Evolutionary conservation across 495 filamentous ascomycete species (phyloP), one percentile per base, ranked within the genome.

Genomic region (Neurospora pannonica): DNA sequence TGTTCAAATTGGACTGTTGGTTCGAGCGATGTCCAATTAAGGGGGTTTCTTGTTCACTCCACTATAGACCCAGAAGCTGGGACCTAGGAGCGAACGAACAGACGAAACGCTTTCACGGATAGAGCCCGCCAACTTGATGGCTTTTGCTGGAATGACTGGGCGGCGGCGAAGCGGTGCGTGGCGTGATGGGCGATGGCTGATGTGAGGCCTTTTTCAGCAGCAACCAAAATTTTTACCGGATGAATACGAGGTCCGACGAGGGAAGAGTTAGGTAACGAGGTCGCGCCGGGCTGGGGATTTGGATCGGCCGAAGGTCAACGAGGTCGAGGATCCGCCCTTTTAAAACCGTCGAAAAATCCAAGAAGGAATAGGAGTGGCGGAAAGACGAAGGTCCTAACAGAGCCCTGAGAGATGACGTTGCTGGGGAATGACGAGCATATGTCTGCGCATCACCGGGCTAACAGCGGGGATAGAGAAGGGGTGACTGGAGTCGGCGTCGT

Each of bases 81-180:
- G 95, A 87, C 94, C 94, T 79, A 97, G 92, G 84, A 97, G 93
- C 88, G 95, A 95, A 88, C 93, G 92, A 80, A 91, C 86, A 88
- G 93, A 93, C 81, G 93, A 93, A 84, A 93, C 91, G 87, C 90
- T 84, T 82, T 86, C 83, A 83, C 87, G 87, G 84, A 84, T 90
- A 89, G 90, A 88, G 86, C 92, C 95, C 94, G 96, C 96, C 96
- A 99, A 97, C 91, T 97, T 98, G 95, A 89, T 92, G 89, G 79
- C 89, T 74, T 78, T 74, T 34, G 54, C 31, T 67, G 28, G 54
- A 67, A 31, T 62, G 54, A 67, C 15, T 67, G 48, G n/a, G 13
- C 24, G 48, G 48, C 24, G 54, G 28, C 54, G 3, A 17, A 34
- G 28, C 54, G 54, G 54, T 34, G 15, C 28, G 54, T 67, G 54